phyloP scores from a whole-genome alignment of 2,329 filamentous ascomycete species.

The Ciborinia camelliae region DNA sequence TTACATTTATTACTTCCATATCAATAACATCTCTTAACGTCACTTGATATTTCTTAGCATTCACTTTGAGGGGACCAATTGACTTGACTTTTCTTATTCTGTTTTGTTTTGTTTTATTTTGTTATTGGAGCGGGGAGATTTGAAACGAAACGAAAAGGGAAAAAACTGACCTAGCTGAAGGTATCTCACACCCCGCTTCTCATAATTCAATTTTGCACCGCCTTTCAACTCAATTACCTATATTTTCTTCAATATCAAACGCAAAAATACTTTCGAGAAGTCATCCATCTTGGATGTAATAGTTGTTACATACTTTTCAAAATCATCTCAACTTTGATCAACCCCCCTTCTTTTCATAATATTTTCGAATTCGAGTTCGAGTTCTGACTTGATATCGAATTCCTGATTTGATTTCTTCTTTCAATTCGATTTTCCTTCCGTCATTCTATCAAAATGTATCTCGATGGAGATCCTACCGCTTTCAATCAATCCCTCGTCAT shows the following conservation, averaged over 20 bases:
- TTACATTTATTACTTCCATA: too few relatives aligned
- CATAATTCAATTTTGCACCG: too few relatives aligned
- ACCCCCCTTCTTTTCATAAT: neutral
- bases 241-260: neutral
- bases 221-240: neutral
- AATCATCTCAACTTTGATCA: neutral
- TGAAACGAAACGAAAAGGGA: neutral
- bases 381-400: neutral
- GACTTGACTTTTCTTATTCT: too few relatives aligned
- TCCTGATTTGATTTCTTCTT: neutral
- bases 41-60: too few relatives aligned
- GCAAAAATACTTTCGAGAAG: too few relatives aligned
- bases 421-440: neutral
- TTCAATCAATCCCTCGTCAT: conserved; percentile 8
- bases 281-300: conserved; percentile 4
- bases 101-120: neutral
- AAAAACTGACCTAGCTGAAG: neutral
- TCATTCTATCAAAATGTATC: conserved; percentile 14
- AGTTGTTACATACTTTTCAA: neutral
- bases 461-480: neutral
- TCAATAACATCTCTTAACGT: neutral
- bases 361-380: neutral
- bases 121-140: neutral
- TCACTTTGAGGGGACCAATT: too few relatives aligned
- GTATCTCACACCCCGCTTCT: too few relatives aligned